Evolutionary conservation across 2,329 filamentous ascomycete species (phyloP).

Genomic region (Neofusicoccum ribis): DNA sequence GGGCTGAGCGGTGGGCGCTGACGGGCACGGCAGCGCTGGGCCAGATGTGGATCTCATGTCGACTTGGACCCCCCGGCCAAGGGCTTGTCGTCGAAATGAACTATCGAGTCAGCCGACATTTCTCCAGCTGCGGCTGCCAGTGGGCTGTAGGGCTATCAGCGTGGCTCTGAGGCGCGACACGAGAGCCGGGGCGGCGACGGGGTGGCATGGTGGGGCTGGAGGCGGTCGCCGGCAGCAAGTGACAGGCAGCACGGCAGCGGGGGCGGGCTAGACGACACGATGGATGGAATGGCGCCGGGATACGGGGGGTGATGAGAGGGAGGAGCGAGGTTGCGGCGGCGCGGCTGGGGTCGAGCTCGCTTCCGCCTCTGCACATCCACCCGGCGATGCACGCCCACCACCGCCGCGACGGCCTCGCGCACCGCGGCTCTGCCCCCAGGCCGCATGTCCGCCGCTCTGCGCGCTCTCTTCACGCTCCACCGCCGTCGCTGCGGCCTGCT

Average conservation of each 20-base stretch:
- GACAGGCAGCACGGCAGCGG: not conserved
- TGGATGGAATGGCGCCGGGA: not conserved
- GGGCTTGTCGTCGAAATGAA: not conserved
- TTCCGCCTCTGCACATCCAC: not conserved
- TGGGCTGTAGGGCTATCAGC: constrained; percentile 3
- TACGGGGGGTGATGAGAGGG: not conserved
- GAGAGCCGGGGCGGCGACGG: not conserved
- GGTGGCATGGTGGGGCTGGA: not conserved
- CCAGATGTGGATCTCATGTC: not conserved
- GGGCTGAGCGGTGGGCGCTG: not conserved
- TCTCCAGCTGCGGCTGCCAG: not conserved
- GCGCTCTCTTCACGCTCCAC: not conserved
- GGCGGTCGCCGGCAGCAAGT: not conserved
- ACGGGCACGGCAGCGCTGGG: not conserved
- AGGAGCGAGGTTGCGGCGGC: not conserved
- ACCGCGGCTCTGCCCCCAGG: not conserved
- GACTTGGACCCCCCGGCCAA: not conserved
- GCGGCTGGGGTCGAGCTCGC: not conserved
- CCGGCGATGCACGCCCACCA: not conserved
- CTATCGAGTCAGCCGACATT: constrained; percentile 15
- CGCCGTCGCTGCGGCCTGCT: not conserved
- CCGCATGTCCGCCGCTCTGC: not conserved
- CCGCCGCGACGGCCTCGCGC: not conserved
- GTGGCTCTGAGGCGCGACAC: constrained; percentile 3
- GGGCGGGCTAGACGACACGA: not conserved